These are phyloP conservation scores for Debaryomyces tyrocola DNA, from an alignment of 805 yeast species.

Conservation along the genomic window DNA sequence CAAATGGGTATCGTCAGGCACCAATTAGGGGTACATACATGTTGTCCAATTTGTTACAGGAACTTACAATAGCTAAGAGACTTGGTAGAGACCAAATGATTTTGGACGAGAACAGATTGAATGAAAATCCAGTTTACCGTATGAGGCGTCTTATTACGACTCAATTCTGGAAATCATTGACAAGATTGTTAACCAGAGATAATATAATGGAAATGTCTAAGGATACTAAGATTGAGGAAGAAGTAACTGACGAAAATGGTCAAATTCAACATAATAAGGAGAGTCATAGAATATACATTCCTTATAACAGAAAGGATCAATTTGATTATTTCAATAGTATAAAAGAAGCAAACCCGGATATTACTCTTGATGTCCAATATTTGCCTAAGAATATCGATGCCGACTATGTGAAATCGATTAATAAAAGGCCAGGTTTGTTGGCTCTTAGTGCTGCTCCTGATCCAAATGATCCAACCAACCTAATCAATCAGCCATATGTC, in stretches of 20 bases:
- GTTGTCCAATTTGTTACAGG: slow-evolving; percentile 84
- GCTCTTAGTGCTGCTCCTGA: slow-evolving; percentile 72
- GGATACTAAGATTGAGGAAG: slow-evolving; percentile 73
- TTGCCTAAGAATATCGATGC: slow-evolving; percentile 76
- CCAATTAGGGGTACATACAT: slow-evolving; percentile 86
- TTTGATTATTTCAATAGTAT: slow-evolving; percentile 63
- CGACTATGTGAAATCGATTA: slow-evolving; percentile 72
- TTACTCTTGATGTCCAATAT: slow-evolving; percentile 69
- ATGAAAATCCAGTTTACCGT: slow-evolving; percentile 84
- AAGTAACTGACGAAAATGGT: slow-evolving; percentile 34
- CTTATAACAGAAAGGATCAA: slow-evolving; percentile 67
- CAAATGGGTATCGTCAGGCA: slow-evolving; percentile 72
- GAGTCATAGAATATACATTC: slow-evolving; percentile 77
- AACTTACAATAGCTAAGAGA: slow-evolving; percentile 80
- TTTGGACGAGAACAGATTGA: slow-evolving; percentile 78
- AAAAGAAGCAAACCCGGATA: slow-evolving; percentile 53
- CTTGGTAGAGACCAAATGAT: slow-evolving; percentile 77
- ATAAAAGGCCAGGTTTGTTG: slow-evolving; percentile 80
- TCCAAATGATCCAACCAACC: slow-evolving; percentile 49
- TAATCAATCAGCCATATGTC: slow-evolving; percentile 77
- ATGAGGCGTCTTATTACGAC: slow-evolving; percentile 70
- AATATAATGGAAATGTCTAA: slow-evolving; percentile 68
- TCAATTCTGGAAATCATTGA: slow-evolving; percentile 78
- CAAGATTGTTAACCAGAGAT: slow-evolving; percentile 64
- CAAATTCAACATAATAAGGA: slow-evolving; percentile 41